These are phyloP conservation scores for Dothideomycetes sp. DNA, from an alignment of 2,329 filamentous ascomycete genomes.

Conservation along the genomic window DNA sequence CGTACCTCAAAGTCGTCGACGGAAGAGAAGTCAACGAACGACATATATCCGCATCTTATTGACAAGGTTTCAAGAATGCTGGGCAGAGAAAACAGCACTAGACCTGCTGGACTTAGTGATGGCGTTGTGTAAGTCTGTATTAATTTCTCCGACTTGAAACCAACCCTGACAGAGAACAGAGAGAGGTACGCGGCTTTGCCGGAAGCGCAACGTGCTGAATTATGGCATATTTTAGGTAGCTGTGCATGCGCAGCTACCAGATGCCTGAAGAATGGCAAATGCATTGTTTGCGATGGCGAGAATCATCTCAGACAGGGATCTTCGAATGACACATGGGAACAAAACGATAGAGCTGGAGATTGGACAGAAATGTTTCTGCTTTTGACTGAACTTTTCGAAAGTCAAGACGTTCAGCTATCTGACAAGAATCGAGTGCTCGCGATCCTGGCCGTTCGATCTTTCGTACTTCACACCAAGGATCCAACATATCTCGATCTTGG, in stretches of 20 bases:
- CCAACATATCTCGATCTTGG: constrained; percentile 56
- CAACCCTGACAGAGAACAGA: constrained; percentile 12
- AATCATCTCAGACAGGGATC: background rate
- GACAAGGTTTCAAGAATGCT: too few relatives aligned
- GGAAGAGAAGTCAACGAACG: too few relatives aligned
- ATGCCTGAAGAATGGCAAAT: constrained; percentile 1
- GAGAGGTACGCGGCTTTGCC: constrained; percentile 18
- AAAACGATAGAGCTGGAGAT: constrained; percentile 17
- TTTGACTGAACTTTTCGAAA: constrained; percentile 12
- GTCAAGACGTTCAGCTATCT: constrained; percentile 13
- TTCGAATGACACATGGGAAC: constrained; percentile 5
- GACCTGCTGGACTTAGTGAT: background rate
- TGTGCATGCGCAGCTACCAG: constrained; percentile 11
- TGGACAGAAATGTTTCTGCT: constrained; percentile 23
- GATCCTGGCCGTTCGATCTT: constrained; percentile 60
- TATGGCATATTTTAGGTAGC: constrained; percentile 8
- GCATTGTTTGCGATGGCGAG: constrained; percentile 5
- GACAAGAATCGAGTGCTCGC: constrained; percentile 57
- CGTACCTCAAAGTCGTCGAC: too few relatives aligned
- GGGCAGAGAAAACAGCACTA: background rate
- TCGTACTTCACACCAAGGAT: constrained; percentile 58
- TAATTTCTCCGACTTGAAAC: background rate
- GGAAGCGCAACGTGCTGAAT: constrained; percentile 5
- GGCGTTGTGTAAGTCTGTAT: constrained; percentile 1
- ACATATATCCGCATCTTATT: too few relatives aligned